Evolutionary conservation across 768 basidiomycete genomes (phyloP).

Genomic region (Erythrobasidium yunnanense): DNA sequence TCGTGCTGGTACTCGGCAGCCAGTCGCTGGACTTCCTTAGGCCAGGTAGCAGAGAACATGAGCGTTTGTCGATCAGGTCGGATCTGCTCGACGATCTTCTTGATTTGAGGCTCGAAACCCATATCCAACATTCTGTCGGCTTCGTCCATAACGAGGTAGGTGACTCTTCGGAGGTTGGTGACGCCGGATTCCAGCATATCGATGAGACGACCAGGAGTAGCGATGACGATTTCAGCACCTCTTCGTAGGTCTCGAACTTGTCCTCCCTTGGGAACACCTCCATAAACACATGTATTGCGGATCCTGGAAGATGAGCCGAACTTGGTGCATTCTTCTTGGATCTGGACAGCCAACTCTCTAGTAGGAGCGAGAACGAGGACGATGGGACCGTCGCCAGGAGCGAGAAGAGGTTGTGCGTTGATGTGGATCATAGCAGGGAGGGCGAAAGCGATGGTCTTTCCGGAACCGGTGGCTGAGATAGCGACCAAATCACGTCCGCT

Average conservation of each 20-base stretch:
- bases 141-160: conserved; percentile 97
- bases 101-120: conserved; percentile 99
- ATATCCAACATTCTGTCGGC: conserved; percentile 99
- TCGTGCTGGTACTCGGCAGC: conserved; percentile 92
- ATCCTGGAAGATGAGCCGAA: conserved; percentile 85
- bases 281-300: conserved; percentile 96
- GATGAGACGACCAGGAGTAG: conserved; percentile 98
- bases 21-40: conserved; percentile 96
- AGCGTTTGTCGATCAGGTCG: conserved; percentile 96
- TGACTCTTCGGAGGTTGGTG: conserved; percentile 89
- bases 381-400: conserved; percentile 93
- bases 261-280: conserved; percentile 95
- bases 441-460: conserved; percentile 97
- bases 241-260: conserved; percentile 96
- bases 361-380: conserved; percentile 94
- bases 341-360: conserved; percentile 96
- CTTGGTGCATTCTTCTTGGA: conserved; percentile 96
- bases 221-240: conserved; percentile 94
- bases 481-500: conserved; percentile 88
- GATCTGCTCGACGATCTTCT: conserved; percentile 90
- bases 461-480: conserved; percentile 95
- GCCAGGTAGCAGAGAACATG: conserved; percentile 99
- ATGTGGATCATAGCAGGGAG: conserved; percentile 99
- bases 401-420: conserved; percentile 91
- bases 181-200: conserved; percentile 97